phyloP scores from a whole-genome alignment of 1,284 basidiomycete species.

The Marasmius oreades region DNA sequence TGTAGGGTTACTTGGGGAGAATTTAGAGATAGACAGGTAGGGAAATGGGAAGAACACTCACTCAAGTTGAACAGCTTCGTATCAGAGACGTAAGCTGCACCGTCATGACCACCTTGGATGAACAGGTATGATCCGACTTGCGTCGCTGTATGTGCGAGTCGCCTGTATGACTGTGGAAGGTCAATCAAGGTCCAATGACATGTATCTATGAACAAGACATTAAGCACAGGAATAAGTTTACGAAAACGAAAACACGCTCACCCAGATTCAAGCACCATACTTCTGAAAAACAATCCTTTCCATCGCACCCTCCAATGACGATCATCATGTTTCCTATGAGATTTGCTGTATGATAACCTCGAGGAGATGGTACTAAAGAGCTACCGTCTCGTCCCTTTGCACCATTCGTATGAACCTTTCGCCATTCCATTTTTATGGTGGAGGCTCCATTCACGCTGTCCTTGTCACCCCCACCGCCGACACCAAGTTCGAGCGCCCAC shows the following conservation, averaged over 20 bases:
- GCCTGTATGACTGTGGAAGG: constrained; percentile 54
- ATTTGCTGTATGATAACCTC: constrained; percentile 91
- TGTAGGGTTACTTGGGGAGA: constrained; percentile 26
- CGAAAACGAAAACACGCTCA: constrained; percentile 33
- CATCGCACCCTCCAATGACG: constrained; percentile 79
- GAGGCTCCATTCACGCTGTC: constrained; percentile 14
- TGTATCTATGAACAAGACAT: constrained; percentile 47
- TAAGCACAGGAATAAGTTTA: constrained; percentile 8
- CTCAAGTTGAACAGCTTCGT: constrained; percentile 86
- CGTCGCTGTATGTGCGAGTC: constrained; percentile 84
- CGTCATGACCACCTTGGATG: constrained; percentile 87
- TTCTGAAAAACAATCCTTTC: constrained; percentile 78
- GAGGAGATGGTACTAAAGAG: constrained; percentile 49
- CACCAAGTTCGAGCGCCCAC: constrained; percentile 75
- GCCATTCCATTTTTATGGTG: constrained; percentile 59
- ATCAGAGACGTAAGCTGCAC: constrained; percentile 73
- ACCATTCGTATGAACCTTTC: constrained; percentile 47
- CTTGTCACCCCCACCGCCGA: constrained; percentile 16
- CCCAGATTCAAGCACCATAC: constrained; percentile 85
- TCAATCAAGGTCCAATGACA: constrained; percentile 64
- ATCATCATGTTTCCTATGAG: constrained; percentile 84
- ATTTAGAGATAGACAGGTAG: constrained; percentile 3
- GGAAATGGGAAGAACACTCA: constrained; percentile 28
- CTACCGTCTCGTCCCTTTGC: constrained; percentile 14
- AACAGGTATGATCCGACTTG: constrained; percentile 94